Conservation (phyloP, 176 grass and related monocot species). For the Saccharum officinarum region DNA sequence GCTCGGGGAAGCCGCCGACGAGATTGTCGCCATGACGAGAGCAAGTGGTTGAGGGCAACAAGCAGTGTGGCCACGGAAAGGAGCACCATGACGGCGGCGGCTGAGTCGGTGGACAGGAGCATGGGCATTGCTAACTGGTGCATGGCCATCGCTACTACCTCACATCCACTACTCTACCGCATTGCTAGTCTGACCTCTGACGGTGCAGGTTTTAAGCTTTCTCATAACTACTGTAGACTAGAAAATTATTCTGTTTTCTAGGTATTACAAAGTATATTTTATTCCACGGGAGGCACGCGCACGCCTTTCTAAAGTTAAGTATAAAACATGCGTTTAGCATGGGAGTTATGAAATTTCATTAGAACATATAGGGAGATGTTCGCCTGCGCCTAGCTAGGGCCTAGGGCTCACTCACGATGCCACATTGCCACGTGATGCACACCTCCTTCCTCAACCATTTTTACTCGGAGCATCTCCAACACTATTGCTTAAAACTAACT, state of each 20-base stretch:
- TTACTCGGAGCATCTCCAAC: too few species aligned
- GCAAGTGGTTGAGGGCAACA: background rate
- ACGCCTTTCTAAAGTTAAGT: too few species aligned
- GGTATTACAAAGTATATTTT: background rate
- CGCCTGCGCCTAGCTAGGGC: too few species aligned
- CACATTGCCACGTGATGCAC: too few species aligned
- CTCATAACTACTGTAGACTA: background rate
- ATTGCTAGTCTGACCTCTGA: background rate
- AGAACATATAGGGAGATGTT: too few species aligned
- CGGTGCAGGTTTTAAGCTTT: background rate
- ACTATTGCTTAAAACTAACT: too few species aligned
- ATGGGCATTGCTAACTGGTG: background rate
- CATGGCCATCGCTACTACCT: background rate
- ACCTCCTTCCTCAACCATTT: too few species aligned
- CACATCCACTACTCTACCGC: background rate
- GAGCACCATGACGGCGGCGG: background rate
- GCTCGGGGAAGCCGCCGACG: conserved; percentile 49
- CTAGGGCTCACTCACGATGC: too few species aligned
- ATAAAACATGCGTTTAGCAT: background rate
- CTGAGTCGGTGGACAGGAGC: background rate
- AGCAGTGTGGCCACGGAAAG: background rate
- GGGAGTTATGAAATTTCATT: background rate
- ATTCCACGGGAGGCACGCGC: too few species aligned
- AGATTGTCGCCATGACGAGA: background rate
- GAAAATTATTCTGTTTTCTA: background rate